phyloP scores from a whole-genome alignment of 176 grass and related monocot genomes.

The Oryza meridionalis region DNA sequence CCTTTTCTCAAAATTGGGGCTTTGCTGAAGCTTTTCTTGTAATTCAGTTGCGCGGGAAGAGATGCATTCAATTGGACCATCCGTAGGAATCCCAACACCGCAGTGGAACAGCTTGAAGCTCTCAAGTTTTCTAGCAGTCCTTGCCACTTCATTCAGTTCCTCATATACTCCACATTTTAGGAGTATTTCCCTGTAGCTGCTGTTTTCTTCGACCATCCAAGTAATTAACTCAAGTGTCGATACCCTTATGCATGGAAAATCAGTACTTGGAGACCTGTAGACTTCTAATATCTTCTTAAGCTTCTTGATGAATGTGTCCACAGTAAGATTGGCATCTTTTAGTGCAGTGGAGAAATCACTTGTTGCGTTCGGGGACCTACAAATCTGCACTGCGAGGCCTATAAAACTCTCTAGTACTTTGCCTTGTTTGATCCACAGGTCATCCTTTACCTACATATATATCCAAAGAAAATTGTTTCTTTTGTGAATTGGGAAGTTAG shows the following conservation, averaged over 20 bases:
- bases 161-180: conserved; percentile 38
- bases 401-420: conserved; percentile 39
- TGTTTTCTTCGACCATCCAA: conserved; percentile 22
- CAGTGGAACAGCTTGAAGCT: conserved; percentile 18
- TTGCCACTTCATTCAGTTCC: conserved; percentile 27
- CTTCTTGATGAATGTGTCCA: neutral
- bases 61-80: neutral
- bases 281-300: conserved; percentile 37
- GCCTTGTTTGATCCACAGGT: conserved; percentile 8
- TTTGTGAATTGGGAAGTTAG: neutral
- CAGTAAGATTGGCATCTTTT: neutral
- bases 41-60: neutral
- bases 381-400: conserved; percentile 29
- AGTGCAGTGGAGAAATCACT: neutral
- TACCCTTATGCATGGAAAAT: conserved; percentile 41
- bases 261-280: conserved; percentile 26
- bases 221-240: conserved; percentile 33
- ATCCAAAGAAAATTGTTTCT: neutral
- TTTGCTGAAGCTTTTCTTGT: neutral
- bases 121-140: conserved; percentile 32
- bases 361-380: neutral
- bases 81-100: neutral
- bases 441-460: conserved; percentile 6
- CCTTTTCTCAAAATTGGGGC: conserved; percentile 28
- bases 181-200: conserved; percentile 1